Conservation (phyloP, 2,329 filamentous ascomycete species). For the Xylariaceae sp. region DNA sequence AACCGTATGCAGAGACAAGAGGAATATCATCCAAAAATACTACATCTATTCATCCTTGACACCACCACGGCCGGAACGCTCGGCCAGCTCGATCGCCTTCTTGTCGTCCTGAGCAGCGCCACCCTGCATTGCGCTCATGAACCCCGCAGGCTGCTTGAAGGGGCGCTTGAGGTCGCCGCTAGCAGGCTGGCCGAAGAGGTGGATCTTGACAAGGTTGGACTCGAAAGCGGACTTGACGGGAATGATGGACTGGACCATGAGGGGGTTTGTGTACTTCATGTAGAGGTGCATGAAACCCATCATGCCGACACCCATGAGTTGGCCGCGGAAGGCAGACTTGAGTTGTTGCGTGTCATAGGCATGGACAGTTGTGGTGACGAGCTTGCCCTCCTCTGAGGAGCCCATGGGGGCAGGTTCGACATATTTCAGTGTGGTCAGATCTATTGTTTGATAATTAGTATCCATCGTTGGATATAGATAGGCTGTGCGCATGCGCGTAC, state of each 20-base stretch:
- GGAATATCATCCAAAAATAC: neutral
- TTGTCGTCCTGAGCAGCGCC: constrained; percentile 84
- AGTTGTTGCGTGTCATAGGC: constrained; percentile 90
- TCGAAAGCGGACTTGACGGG: constrained; percentile 94
- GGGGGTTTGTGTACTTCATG: constrained; percentile 99
- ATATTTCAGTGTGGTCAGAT: constrained; percentile 97
- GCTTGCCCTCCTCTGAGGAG: constrained; percentile 88
- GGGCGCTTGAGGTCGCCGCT: constrained; percentile 89
- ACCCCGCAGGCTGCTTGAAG: constrained; percentile 80
- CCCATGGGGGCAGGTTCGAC: constrained; percentile 94
- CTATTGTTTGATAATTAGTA: constrained; percentile 42
- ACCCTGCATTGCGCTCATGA: constrained; percentile 75
- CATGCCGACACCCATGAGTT: constrained; percentile 96
- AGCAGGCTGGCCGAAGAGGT: constrained; percentile 82
- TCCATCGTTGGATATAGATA: constrained; percentile 1
- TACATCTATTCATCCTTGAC: constrained; percentile 64
- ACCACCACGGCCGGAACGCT: constrained; percentile 69
- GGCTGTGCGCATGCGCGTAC: constrained; percentile 48
- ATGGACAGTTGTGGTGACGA: constrained; percentile 92
- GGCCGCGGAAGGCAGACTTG: constrained; percentile 77
- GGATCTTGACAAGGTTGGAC: constrained; percentile 93
- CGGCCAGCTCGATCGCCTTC: constrained; percentile 76
- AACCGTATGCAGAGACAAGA: neutral
- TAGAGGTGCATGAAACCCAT: constrained; percentile 99
- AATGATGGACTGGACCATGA: constrained; percentile 97